Evolutionary conservation across 23 red algal species (phyloP).

Genomic region (Gracilaria vermiculophylla): DNA sequence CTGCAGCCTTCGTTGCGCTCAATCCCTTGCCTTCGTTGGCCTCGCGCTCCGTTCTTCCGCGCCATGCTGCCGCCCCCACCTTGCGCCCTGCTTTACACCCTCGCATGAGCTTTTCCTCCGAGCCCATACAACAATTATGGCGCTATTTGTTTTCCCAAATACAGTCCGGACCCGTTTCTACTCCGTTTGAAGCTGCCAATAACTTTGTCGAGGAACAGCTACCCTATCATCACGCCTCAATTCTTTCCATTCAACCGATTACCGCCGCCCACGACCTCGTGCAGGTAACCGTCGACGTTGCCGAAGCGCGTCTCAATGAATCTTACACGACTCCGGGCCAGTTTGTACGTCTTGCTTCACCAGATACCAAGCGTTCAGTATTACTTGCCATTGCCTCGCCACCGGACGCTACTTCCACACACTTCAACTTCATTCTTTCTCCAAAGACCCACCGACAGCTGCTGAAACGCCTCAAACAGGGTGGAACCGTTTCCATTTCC

Average conservation of each 20-base stretch:
- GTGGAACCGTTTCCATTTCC: slow-evolving; percentile 41
- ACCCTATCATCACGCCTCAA: not conserved
- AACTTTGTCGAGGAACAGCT: not conserved
- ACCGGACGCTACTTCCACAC: slow-evolving; percentile 23
- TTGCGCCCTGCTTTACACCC: not conserved
- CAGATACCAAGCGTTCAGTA: not conserved
- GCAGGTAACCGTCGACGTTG: slow-evolving; percentile 53
- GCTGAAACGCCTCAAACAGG: not conserved
- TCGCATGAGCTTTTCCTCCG: not conserved
- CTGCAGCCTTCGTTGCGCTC: not conserved
- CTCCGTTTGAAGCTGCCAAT: not conserved
- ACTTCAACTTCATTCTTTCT: slow-evolving; percentile 36
- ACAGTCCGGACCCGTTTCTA: not conserved
- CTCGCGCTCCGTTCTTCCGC: not conserved
- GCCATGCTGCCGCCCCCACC: not conserved
- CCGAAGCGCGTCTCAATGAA: slow-evolving; percentile 33
- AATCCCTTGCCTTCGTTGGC: not conserved
- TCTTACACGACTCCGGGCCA: slow-evolving; percentile 68
- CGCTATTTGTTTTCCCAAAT: not conserved
- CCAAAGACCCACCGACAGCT: not conserved
- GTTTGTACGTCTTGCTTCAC: slow-evolving; percentile 41
- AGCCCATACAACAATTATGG: not conserved
- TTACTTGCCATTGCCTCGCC: slow-evolving; percentile 72
- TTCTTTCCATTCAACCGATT: slow-evolving; percentile 4
- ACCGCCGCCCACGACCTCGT: slow-evolving; percentile 24